Evolutionary conservation across 176 grass and related monocot species (phyloP).

Genomic region (Puccinellia tenuiflora): DNA sequence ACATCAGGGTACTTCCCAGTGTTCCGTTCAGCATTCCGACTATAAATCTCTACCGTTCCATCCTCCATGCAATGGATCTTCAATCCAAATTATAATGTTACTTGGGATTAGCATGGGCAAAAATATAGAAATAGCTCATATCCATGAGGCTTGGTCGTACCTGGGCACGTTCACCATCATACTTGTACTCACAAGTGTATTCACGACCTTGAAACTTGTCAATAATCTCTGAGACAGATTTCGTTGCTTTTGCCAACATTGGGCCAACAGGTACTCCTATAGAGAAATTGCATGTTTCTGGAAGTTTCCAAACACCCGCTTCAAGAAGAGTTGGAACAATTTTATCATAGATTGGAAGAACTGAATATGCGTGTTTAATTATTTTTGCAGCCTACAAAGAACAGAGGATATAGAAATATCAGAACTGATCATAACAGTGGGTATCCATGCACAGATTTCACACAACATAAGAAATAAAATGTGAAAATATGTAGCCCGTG

Average conservation of each 20-base stretch:
- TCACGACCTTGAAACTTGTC: constrained; percentile 95
- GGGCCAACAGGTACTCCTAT: constrained; percentile 95
- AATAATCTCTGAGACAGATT: constrained; percentile 96
- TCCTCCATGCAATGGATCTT: constrained; percentile 99
- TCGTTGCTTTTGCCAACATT: constrained; percentile 99
- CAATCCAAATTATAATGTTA: constrained; percentile 30
- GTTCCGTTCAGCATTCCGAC: constrained; percentile 96
- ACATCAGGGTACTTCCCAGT: constrained; percentile 99
- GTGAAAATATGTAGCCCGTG: background rate
- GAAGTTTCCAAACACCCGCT: constrained; percentile 85
- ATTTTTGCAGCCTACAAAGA: constrained; percentile 83
- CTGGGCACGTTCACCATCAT: constrained; percentile 99
- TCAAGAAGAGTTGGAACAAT: constrained; percentile 81
- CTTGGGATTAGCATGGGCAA: constrained; percentile 2
- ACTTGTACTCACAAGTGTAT: constrained; percentile 99
- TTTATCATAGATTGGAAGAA: constrained; percentile 95
- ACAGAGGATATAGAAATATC: constrained; percentile 27
- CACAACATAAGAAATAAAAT: constrained; percentile 5
- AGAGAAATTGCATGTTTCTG: constrained; percentile 92
- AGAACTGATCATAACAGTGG: background rate
- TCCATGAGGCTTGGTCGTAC: constrained; percentile 34
- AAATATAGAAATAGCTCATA: constrained; percentile 15
- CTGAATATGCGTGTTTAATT: constrained; percentile 90
- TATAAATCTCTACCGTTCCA: constrained; percentile 93
- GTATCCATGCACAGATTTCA: constrained; percentile 12